Conservation (phyloP, 2,329 filamentous ascomycete species). For the Fusarium musae region DNA sequence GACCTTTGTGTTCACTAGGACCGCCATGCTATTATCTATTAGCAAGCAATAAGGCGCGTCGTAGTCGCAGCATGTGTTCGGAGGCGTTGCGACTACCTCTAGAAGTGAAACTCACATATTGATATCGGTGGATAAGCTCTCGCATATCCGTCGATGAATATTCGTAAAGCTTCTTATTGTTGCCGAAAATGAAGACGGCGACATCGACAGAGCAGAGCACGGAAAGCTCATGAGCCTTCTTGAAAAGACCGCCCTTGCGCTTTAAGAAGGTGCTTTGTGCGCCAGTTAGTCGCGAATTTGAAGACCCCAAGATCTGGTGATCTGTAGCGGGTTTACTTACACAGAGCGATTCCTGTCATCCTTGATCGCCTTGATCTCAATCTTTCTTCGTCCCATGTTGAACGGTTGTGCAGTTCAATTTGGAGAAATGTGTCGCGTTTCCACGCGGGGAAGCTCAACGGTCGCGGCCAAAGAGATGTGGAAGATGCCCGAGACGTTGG, state of each 20-base stretch:
- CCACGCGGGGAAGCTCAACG: constrained; percentile 31
- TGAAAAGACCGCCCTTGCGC: constrained; percentile 98
- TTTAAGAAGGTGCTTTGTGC: constrained; percentile 88
- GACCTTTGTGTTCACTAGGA: constrained; percentile 96
- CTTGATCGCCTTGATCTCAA: constrained; percentile 99
- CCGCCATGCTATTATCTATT: constrained; percentile 77
- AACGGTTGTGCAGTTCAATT: constrained; percentile 24
- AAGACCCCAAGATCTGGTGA: background rate
- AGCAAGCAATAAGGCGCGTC: constrained; percentile 8
- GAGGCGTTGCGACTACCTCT: constrained; percentile 3
- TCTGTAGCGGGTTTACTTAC: constrained; percentile 67
- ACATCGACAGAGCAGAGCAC: constrained; percentile 99
- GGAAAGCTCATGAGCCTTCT: constrained; percentile 98
- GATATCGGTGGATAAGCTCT: constrained; percentile 86
- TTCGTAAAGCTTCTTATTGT: constrained; percentile 99
- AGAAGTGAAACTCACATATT: constrained; percentile 76
- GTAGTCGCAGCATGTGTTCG: background rate
- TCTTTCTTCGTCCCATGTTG: constrained; percentile 95
- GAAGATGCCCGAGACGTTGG: constrained; percentile 10
- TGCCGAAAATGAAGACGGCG: constrained; percentile 97
- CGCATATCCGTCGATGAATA: constrained; percentile 95
- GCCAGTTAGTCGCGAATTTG: constrained; percentile 34
- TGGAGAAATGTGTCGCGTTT: constrained; percentile 37
- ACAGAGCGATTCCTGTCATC: constrained; percentile 97
- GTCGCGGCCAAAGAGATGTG: constrained; percentile 26